Evolutionary conservation across 1,284 basidiomycete genomes (phyloP), one percentile per base, ranked within the genome.

Genomic region (Papiliotrema nemorosa): DNA sequence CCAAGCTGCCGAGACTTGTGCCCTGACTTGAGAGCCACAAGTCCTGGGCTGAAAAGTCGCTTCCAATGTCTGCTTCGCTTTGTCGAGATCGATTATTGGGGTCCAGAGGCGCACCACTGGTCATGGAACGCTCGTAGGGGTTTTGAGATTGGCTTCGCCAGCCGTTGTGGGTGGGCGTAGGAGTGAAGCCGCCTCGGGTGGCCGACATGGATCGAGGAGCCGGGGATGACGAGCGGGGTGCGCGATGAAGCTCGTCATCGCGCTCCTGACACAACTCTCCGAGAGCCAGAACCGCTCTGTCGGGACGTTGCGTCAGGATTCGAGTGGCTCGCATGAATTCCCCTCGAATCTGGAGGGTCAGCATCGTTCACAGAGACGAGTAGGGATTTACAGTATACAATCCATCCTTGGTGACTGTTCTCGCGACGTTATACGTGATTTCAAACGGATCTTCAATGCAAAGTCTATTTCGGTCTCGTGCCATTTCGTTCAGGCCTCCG

Each of bases 381-480:
- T 14, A 9, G 25, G 20, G 39, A 77, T 81, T 67, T 60, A 91
- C 90, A 38, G 90, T 90, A 71, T 97, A 97, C 45, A 97, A 79
- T 1, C 94, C 94, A 67, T 98, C 94, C 69, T 86, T 88, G 22
- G 94, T 97, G 21, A 97, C 94, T 59, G 94, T 97, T 57, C 94
- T 82, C 3, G 91, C 87, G 39, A 98, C 94, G 63, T 98, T 98
- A 78, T 89, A 98, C 61, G 91, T 85, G 34, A 80, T 82, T 73
- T 97, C 93, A 70, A 98, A 98, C 1, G 94, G 94, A 76, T 98
- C 94, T 86, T 96, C 92, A 70, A 96, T 92, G 71, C 90, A 96
- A 50, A 97, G 79, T 50, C 91, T 82, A 77, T 96, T 96, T 56
- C 90, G 80, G 73, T 96, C 92, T 52, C 90, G 78, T 6, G 85